Base-by-base conservation (phyloP, 2,329 filamentous ascomycete species). In the Monilinia fructicola region DNA sequence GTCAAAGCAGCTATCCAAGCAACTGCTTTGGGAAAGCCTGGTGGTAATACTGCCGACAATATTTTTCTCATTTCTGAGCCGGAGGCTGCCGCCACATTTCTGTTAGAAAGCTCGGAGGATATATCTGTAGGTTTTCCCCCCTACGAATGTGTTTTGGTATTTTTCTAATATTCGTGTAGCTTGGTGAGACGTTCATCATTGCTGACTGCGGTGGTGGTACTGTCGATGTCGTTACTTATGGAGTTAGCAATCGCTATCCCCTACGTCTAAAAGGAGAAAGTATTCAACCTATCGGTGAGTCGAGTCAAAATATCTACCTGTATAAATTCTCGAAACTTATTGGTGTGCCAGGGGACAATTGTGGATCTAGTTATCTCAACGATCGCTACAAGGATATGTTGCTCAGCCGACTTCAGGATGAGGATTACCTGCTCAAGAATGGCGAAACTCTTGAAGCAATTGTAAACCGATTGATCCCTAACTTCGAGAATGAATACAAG, bases 41-140 rank as follows among this genome's bases (percentile, higher is more conserved):
- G 50, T 4, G 38, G 67, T 16, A 60, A 64, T 3, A 70, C 64
- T 40, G 50, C 75, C n/a, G 70, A 75, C 23, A 73, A 74, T 28
- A 59, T 77, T 2, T 77, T 76, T 46, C 70, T 76, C 21, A 70
- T 75, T 7, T 71, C 71, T 11, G 75, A 76, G 53, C 74, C 74
- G 3, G 74, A 76, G 66, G 73, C 73, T 21, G 74, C 74, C 1
- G 74, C 73, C 0, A 74, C 71, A 2, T 74, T 70, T 54, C 68
- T 74, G 5, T 60, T 75, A 48, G 69, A 66, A n/a, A 67, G 53
- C n/a, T 72, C 54, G 3, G 56, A 62, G 23, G 52, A 66, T 12
- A 62, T 71, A 38, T 35, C 65, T 16, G 70, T 71, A 53, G 66
- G 64, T 52, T 23, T 1, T 5, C n/a, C 35, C 5, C 31, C 3